Evolutionary conservation across 129 eudicot genomes (phyloP), one percentile per base, ranked within the genome.

Genomic region (Arctium lappa): DNA sequence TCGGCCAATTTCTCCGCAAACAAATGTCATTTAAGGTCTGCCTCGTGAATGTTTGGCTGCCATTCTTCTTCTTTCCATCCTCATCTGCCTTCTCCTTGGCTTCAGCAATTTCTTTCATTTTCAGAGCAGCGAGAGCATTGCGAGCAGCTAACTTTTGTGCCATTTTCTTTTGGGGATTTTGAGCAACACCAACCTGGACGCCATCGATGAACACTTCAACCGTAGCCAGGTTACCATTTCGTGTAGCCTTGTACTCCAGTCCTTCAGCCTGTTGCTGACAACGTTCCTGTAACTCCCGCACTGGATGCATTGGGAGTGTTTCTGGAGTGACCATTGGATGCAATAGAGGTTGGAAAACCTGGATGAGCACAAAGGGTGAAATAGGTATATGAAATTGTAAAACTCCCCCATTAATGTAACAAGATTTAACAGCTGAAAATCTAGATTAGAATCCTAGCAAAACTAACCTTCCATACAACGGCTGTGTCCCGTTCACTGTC

Each of bases 191-290:
- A 13, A 93, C 86, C 89, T 93, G 95, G 83, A 95, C 78, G 0
- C 99, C 99, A 69, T 95, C 97, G 39, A 95, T 85, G 72, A 87
- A 91, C 6, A 95, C 99, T 76, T 95, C 94, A 42, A 95, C 97
- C 1, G 98, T 95, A 29, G 99, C 99, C 88, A 95, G 69, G 84
- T 93, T 95, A 30, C 99, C 99, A 72, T 32, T 85, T 65, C 99
- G 89, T 65, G 92, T 89, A 69, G 98, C 97, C 83, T 95, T 95
- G 89, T 95, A 95, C 80, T 95, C 98, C 75, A 95, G 88, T 27
- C 98, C 99, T 90, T 95, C 98, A 80, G 99, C 99, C 80, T 95
- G 98, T 83, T 95, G 99, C 82, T 95, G 99, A 83, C 99, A 95
- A 66, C 99, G 91, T 85, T 95, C 99, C 83, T 95, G 99, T 80